These are phyloP conservation scores for Syzygium syzygioides DNA, from an alignment of 441 rosid genomes.

Conservation along the genomic window DNA sequence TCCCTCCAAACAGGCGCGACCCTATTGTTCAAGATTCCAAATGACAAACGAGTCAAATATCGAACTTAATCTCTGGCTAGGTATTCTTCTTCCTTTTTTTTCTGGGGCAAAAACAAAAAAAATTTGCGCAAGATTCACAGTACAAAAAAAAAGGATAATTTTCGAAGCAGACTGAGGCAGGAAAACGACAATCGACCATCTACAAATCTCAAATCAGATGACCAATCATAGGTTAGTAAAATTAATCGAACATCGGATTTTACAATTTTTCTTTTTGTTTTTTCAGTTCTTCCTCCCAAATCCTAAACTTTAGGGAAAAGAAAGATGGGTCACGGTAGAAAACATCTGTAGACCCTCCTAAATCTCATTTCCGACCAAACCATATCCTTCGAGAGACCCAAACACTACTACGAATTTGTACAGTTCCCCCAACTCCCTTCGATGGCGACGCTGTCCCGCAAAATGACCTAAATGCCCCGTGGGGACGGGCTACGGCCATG, in stretches of 20 bases:
- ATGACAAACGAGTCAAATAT: neutral
- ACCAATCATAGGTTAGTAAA: neutral
- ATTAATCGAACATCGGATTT: neutral
- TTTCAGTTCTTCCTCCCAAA: neutral
- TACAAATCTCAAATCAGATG: neutral
- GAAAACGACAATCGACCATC: neutral
- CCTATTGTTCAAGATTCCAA: neutral
- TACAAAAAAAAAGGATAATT: neutral
- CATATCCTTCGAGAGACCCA: neutral
- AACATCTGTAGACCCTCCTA: neutral
- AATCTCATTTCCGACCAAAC: neutral
- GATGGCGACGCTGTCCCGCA: neutral
- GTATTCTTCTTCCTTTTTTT: neutral
- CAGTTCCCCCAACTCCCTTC: neutral
- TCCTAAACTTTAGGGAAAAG: neutral
- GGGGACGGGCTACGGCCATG: neutral
- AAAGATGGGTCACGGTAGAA: neutral
- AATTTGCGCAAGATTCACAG: neutral
- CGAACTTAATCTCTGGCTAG: neutral
- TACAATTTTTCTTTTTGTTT: neutral
- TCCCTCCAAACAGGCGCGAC: neutral
- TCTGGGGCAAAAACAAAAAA: neutral
- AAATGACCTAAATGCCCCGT: neutral
- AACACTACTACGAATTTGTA: neutral
- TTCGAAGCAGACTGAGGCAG: neutral